Evolutionary conservation across 768 basidiomycete species (phyloP), one percentile per base, ranked within the genome.

Genomic region (Boletus subparvulus): DNA sequence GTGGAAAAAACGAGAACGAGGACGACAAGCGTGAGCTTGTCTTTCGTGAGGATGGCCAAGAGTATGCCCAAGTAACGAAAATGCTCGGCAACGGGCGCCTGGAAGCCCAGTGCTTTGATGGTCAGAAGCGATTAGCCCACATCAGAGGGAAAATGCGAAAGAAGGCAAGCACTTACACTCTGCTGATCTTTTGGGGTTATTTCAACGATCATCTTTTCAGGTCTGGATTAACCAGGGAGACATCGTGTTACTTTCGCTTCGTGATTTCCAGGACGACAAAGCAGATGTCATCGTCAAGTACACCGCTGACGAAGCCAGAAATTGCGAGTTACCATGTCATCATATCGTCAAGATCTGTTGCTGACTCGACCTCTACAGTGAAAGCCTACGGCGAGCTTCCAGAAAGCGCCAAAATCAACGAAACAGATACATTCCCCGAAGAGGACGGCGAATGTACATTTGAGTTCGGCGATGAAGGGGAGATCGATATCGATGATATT

Each of bases 1-100:
- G 97, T 78, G 97, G 97, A 82, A 99, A 99, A 85, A 98, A 98
- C 77, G 96, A 99, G 80, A 97, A 96, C 77, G 97, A 98, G 54
- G 91, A 92, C 66, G 92, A 97, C 79, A 98, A 98, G 82, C 90
- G 97, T 66, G 97, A 99, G 74, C 84, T 98, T 54, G 94, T 98
- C 40, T 98, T 98, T 82, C 89, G 92, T 67, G 96, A 98, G 74
- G 97, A 98, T 69, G 96, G 96, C 8, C 97, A 99, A 75, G 94
- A 98, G 74, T 99, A 99, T 73, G 97, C 94, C 16, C 97, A 98
- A 73, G 97, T 98, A 49, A 87, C 78, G 52, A 99, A 98, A 80
- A 99, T 99, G 97, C 82, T 99, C 42, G 97, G 97, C 32, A 99
- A 99, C 69, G 96, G 97, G 19, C 88, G 95, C 41, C 76, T 99